Evolutionary conservation across 2,329 filamentous ascomycete species (phyloP).

Genomic region (Sporothrix brasiliensis): DNA sequence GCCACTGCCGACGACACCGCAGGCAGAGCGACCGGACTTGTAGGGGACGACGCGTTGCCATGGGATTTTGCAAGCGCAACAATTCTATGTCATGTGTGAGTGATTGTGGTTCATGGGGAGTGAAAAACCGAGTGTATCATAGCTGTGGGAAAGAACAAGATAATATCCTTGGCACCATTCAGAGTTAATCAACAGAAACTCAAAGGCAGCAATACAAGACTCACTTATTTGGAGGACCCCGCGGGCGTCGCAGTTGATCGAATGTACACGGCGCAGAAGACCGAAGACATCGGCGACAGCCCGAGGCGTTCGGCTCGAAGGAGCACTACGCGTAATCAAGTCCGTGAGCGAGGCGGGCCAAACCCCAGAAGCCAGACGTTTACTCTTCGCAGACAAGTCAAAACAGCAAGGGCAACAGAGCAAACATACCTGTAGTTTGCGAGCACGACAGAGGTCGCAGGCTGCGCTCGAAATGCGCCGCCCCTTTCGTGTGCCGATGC

Average conservation of each 20-base stretch:
- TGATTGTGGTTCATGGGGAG: neutral
- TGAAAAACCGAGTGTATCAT: too few species aligned
- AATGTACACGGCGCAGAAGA: slow-evolving; percentile 19
- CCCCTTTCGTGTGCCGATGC: slow-evolving; percentile 23
- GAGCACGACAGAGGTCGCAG: slow-evolving; percentile 19
- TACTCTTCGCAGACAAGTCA: neutral
- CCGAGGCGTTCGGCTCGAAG: slow-evolving; percentile 13
- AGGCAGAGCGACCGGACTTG: neutral
- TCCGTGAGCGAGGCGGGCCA: neutral
- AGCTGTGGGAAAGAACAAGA: neutral
- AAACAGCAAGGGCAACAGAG: too few species aligned
- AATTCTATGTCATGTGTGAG: neutral
- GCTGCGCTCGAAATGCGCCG: slow-evolving; percentile 20
- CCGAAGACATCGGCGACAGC: slow-evolving; percentile 12
- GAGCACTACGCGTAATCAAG: slow-evolving; percentile 21
- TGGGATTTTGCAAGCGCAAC: slow-evolving; percentile 19
- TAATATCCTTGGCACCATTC: neutral
- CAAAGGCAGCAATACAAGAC: neutral
- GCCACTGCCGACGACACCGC: neutral
- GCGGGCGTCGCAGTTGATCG: slow-evolving; percentile 14
- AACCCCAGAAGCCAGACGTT: neutral
- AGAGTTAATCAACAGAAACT: too few species aligned
- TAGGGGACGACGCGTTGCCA: neutral
- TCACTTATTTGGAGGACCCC: slow-evolving; percentile 21
- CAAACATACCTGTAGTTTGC: slow-evolving; percentile 16